These are phyloP conservation scores for Ensete ventricosum DNA, from an alignment of 176 grass and related monocot species.

Conservation along the genomic window DNA sequence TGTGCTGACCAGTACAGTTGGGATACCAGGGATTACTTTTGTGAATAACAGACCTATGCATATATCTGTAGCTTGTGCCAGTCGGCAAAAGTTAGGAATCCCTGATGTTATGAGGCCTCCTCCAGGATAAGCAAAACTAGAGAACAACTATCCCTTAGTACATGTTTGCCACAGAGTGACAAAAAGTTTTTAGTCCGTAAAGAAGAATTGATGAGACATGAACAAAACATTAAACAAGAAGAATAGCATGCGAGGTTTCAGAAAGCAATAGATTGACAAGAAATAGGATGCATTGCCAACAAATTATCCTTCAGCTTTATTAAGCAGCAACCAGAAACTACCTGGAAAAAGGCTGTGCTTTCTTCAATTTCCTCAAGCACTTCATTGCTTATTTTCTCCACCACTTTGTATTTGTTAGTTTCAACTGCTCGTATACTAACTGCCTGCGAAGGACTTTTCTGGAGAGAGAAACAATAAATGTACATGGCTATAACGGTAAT, in stretches of 20 bases:
- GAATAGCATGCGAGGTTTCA: neutral
- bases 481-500: constrained; percentile 1
- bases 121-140: neutral
- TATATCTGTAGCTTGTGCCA: too few relatives aligned
- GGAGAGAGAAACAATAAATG: constrained; percentile 25
- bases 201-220: neutral
- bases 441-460: constrained; percentile 70
- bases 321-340: constrained; percentile 12
- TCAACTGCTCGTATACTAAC: constrained; percentile 79
- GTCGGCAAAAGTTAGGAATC: neutral
- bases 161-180: neutral
- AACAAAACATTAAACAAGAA: neutral
- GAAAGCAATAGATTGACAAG: neutral
- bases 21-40: too few relatives aligned
- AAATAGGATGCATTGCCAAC: constrained; percentile 2
- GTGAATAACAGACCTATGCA: too few relatives aligned
- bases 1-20: too few relatives aligned
- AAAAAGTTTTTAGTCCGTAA: neutral
- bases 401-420: constrained; percentile 63
- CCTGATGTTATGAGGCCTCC: neutral
- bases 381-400: constrained; percentile 47
- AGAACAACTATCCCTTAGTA: neutral
- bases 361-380: constrained; percentile 94
- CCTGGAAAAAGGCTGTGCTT: constrained; percentile 92
- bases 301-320: neutral